Evolutionary conservation across 768 basidiomycete species (phyloP), one percentile per base, ranked within the genome.

Genomic region (Cyclocybe aegerita): DNA sequence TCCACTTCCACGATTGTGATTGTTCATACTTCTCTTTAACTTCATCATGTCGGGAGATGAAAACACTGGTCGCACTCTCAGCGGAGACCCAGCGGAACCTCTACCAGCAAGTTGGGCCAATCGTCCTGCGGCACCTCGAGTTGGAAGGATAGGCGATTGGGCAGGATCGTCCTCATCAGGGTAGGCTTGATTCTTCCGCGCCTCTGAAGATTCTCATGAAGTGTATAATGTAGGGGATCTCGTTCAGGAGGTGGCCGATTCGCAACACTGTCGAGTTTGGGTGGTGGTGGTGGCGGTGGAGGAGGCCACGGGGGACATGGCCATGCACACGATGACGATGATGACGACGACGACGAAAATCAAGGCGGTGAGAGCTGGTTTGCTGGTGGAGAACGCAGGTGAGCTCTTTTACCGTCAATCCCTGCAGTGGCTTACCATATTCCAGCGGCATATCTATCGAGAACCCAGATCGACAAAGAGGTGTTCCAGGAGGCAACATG

Each of bases 371-470:
- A 90, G 59, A 85, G 77, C 57, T 90, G 86, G 79, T 98, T 92
- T 67, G 87, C 96, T 3, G 96, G 96, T n/a, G 96, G 96, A 0
- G 96, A 96, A 65, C 76, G 91, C 62, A 94, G 93, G 94, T 90
- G 32, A 31, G 65, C 44, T 17, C 4, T 39, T 7, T 39, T 30
- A 33, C 6, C 9, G 32, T 41, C 14, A 3, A 8, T 37, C n/a
- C n/a, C n/a, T n/a, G n/a, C n/a, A n/a, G n/a, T n/a, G 42, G 30
- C 39, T 31, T 15, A 48, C 47, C 6, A 34, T 35, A 30, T 16
- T 48, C 4, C 62, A 98, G 94, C 66, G 96, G 95, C 2, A 77
- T 99, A 40, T 88, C 86, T 2, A 78, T 98, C 1, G 81, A 96
- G 69, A 93, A 93, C 63, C 96, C 96, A 1, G 81, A 88, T 59